A percentile compares a stretch with the other conserved stretches of the same genome.
These are phyloP conservation scores for Coemansia sp. DNA, from an alignment of 192 early-diverging fungal species.

Conservation along the genomic window DNA sequence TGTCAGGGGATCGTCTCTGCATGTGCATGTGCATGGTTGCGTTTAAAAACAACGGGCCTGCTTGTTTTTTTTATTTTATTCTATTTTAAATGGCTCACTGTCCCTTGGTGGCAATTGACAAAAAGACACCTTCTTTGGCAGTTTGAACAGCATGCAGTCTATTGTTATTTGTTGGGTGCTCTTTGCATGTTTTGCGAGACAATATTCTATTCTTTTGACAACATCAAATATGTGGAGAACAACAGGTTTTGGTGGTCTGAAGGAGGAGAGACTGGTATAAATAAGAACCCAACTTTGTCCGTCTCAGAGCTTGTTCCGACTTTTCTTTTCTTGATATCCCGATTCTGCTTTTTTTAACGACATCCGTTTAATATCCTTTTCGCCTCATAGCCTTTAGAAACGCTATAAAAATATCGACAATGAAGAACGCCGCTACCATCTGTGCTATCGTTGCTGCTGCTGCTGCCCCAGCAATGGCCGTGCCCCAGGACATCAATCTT, in stretches of 20 bases:
- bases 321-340: no score
- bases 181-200: not conserved
- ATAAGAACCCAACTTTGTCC: not conserved
- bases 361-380: no score
- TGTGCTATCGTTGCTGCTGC: not conserved
- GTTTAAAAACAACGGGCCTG: not conserved
- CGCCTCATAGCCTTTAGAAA: no score
- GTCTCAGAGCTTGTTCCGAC: no score
- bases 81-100: no score
- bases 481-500: not conserved
- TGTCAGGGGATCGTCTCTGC: not conserved
- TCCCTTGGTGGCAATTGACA: no score
- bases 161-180: not conserved
- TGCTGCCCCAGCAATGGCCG: not conserved
- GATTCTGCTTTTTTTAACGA: no score
- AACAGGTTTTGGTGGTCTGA: no score
- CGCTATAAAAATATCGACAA: not conserved
- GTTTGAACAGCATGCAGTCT: not conserved
- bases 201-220: not conserved
- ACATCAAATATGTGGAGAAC: not conserved
- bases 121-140: not conserved
- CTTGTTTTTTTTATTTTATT: no score
- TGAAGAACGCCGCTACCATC: conserved; percentile 1
- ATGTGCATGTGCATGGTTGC: not conserved
- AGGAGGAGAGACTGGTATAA: not conserved